These are phyloP conservation scores for Coemansia asiatica DNA, from an alignment of 192 early-diverging fungal species.

Conservation along the genomic window DNA sequence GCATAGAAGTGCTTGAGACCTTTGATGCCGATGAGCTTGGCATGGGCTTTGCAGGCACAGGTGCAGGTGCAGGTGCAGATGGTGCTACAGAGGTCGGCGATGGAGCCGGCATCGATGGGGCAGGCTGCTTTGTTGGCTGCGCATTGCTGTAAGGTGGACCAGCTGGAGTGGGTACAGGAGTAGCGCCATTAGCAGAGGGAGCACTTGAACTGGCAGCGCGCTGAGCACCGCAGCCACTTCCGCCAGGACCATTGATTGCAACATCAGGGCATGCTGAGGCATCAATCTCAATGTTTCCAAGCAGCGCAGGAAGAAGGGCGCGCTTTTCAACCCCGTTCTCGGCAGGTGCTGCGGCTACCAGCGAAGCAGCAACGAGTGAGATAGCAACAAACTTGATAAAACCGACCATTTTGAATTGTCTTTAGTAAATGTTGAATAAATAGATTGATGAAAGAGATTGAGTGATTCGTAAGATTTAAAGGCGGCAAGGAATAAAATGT, in stretches of 20 bases:
- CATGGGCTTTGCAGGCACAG: no score
- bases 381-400: constrained; percentile 23
- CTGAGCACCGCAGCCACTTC: constrained; percentile 19
- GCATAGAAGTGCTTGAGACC: constrained; percentile 2
- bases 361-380: constrained; percentile 16
- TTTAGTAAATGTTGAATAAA: neutral
- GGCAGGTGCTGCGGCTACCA: constrained; percentile 17
- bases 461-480: neutral
- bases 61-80: constrained; percentile 7
- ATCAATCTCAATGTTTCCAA: constrained; percentile 40
- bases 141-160: constrained; percentile 20
- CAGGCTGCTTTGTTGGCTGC: constrained; percentile 8
- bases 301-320: constrained; percentile 40
- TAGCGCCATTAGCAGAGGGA: neutral
- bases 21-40: neutral
- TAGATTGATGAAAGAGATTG: neutral
- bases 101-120: constrained; percentile 3
- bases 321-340: constrained; percentile 18
- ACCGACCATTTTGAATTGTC: constrained; percentile 28
- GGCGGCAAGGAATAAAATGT: no score
- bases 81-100: neutral
- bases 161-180: constrained; percentile 7
- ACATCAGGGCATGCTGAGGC: constrained; percentile 47
- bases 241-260: constrained; percentile 29
- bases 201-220: constrained; percentile 6